Conservation (phyloP, 2,329 filamentous ascomycete genomes). For the Epichloe gansuensis region DNA sequence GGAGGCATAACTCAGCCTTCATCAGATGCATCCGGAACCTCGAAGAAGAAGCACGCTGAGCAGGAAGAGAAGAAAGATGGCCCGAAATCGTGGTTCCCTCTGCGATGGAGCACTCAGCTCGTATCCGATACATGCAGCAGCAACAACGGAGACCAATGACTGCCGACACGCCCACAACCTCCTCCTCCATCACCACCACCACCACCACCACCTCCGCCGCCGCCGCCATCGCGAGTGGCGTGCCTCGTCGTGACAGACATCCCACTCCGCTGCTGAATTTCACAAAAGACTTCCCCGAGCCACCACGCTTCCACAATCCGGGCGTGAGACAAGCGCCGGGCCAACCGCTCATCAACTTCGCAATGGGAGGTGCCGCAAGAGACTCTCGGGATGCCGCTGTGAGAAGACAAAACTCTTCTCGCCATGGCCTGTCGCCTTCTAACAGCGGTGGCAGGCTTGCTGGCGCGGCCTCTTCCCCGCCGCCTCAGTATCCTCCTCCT, state of each 20-base stretch:
- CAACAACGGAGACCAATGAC: constrained; percentile 13
- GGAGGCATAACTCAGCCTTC: constrained; percentile 15
- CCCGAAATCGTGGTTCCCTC: constrained; percentile 23
- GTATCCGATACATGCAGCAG: constrained; percentile 14
- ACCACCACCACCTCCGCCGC: background rate
- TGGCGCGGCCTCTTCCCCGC: constrained; percentile 6
- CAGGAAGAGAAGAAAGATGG: constrained; percentile 12
- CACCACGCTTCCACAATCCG: constrained; percentile 38
- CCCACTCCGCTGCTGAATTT: constrained; percentile 55
- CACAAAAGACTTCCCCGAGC: constrained; percentile 47
- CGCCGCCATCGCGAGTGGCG: background rate
- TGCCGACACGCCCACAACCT: constrained; percentile 10
- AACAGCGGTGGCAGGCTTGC: background rate
- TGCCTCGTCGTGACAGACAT: constrained; percentile 20
- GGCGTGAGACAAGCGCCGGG: constrained; percentile 27
- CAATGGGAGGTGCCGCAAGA: constrained; percentile 17
- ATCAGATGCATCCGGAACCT: constrained; percentile 7
- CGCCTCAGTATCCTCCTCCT: constrained; percentile 16
- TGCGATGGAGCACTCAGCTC: constrained; percentile 25
- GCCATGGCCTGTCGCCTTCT: constrained; percentile 5
- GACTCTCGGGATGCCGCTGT: constrained; percentile 3
- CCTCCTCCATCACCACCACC: background rate
- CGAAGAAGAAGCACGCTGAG: constrained; percentile 9
- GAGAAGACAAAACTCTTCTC: constrained; percentile 4
- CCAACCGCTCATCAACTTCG: constrained; percentile 35